Conservation (phyloP, 2,329 filamentous ascomycete species). For the Colletotrichum chrysophilum region DNA sequence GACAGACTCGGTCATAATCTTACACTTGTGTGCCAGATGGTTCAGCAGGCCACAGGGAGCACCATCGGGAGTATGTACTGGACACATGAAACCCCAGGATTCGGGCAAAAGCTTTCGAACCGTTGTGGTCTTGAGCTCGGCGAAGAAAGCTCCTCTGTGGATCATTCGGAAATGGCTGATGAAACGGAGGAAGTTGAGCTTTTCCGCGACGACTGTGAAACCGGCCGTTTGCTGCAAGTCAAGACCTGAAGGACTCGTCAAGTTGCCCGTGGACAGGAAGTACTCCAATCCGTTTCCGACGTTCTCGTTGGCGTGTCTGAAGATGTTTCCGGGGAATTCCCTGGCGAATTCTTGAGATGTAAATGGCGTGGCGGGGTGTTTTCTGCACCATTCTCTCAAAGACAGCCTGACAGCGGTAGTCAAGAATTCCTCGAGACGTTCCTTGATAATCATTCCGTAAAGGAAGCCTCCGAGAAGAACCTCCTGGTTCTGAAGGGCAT, state of each 20-base stretch:
- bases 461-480: constrained; percentile 91
- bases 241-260: constrained; percentile 88
- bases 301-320: constrained; percentile 85
- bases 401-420: constrained; percentile 55
- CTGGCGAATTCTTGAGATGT: constrained; percentile 77
- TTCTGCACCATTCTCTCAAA: constrained; percentile 63
- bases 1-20: constrained; percentile 77
- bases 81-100: constrained; percentile 97
- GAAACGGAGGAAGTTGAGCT: constrained; percentile 98
- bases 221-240: constrained; percentile 95
- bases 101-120: constrained; percentile 95
- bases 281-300: constrained; percentile 89
- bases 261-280: constrained; percentile 94
- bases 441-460: constrained; percentile 95
- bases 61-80: constrained; percentile 97
- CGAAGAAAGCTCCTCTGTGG: constrained; percentile 98
- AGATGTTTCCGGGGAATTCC: constrained; percentile 80
- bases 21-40: constrained; percentile 94
- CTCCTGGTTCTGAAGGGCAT: constrained; percentile 96
- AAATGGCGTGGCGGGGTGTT: constrained; percentile 71
- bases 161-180: constrained; percentile 99
- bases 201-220: constrained; percentile 96
- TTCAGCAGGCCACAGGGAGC: constrained; percentile 93
- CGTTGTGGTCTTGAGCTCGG: constrained; percentile 94
- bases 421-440: constrained; percentile 89